Percentiles rank a stretch among this genome's conserved stretches.
Evolutionary conservation across 148 eudicot genomes (phyloP).

Genomic region (Limonium bicolor): DNA sequence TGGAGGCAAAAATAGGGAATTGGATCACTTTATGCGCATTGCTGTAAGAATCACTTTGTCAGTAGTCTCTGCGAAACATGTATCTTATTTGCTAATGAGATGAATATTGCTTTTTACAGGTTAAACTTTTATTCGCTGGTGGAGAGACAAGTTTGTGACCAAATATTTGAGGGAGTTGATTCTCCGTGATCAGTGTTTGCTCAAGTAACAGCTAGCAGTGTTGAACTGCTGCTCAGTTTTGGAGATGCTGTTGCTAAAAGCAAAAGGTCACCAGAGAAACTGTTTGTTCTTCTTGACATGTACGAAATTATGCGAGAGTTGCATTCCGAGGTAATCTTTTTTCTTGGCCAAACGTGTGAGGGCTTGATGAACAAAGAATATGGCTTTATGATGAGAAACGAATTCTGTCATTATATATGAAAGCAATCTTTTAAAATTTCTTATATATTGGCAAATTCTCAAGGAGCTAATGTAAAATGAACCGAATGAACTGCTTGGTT

Average conservation of each 20-base stretch:
- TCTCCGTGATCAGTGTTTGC: slow-evolving; percentile 81
- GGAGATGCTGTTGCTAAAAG: slow-evolving; percentile 95
- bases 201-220: slow-evolving; percentile 78
- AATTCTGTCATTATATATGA: too few species aligned
- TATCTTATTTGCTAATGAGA: background rate
- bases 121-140: slow-evolving; percentile 87
- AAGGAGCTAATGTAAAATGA: background rate
- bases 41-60: slow-evolving; percentile 62
- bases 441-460: background rate
- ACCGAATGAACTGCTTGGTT: too few species aligned
- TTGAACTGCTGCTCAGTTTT: slow-evolving; percentile 79
- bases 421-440: too few species aligned
- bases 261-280: slow-evolving; percentile 95
- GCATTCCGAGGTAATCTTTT: slow-evolving; percentile 59
- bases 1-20: slow-evolving; percentile 93
- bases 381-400: too few species aligned
- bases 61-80: too few species aligned
- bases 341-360: too few species aligned
- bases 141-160: slow-evolving; percentile 85
- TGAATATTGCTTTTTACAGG: slow-evolving; percentile 58
- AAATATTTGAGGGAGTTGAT: slow-evolving; percentile 80
- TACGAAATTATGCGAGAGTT: slow-evolving; percentile 96
- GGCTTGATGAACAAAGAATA: too few species aligned
- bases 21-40: slow-evolving; percentile 99
- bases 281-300: slow-evolving; percentile 92